Evolutionary conservation across 2,329 filamentous ascomycete genomes (phyloP).

Genomic region (Gaeumannomyces tritici): DNA sequence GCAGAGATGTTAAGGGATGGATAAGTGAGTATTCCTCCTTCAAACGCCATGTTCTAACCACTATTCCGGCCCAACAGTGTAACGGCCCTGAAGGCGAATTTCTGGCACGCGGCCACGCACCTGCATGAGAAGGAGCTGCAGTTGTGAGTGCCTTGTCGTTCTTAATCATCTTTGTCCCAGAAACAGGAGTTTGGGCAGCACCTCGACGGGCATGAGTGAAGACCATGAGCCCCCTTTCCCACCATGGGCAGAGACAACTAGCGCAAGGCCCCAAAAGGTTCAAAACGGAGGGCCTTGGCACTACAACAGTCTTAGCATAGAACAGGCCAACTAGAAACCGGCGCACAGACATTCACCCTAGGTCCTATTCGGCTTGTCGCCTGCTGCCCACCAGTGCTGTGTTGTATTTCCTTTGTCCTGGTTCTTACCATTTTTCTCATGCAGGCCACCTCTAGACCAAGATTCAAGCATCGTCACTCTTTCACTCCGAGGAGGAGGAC

Average conservation of each 20-base stretch:
- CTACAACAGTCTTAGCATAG: neutral
- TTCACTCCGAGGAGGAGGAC: neutral
- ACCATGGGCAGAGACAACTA: neutral
- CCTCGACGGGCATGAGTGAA: no score
- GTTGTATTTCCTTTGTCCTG: neutral
- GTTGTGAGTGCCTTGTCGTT: conserved; percentile 56
- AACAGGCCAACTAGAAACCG: neutral
- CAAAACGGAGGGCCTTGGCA: neutral
- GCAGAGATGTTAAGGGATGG: no score
- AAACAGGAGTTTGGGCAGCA: neutral
- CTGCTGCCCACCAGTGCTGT: neutral
- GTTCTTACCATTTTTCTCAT: neutral
- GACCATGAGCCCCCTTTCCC: neutral
- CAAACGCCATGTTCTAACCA: conserved; percentile 1
- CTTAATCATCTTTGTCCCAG: neutral
- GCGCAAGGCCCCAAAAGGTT: no score
- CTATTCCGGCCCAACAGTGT: conserved; percentile 44
- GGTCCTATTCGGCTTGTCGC: neutral
- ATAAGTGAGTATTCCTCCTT: neutral
- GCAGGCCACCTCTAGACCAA: neutral
- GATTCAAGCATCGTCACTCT: neutral
- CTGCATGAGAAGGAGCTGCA: conserved; percentile 63
- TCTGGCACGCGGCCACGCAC: conserved; percentile 63
- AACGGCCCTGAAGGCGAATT: conserved; percentile 86
- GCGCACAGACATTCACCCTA: neutral